Percentiles rank a stretch among this genome's conserved stretches.
Conservation (phyloP, 257 asterid species). For the Solanum appendiculatum region DNA sequence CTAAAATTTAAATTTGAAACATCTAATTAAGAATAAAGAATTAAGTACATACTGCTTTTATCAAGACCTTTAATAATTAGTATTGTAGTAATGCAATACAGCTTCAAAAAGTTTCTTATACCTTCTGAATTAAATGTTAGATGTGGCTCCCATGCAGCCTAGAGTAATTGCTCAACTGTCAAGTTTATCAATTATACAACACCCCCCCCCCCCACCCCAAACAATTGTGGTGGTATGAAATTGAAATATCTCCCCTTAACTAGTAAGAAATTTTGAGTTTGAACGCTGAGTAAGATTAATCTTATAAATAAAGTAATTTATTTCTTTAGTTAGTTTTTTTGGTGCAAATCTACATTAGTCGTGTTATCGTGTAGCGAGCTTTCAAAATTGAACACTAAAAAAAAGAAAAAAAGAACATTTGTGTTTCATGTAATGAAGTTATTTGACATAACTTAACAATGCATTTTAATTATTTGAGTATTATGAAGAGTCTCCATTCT, state of each 20-base stretch:
- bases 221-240: neutral
- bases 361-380: neutral
- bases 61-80: neutral
- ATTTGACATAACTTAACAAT: neutral
- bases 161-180: neutral
- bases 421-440: neutral
- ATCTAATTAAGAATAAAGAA: neutral
- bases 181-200: neutral
- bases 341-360: neutral
- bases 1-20: neutral
- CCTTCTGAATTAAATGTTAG: neutral
- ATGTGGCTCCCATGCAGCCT: neutral
- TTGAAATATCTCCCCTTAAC: neutral
- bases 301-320: rapidly evolving
- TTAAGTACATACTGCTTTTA: neutral
- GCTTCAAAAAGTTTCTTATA: neutral
- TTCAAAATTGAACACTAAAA: neutral
- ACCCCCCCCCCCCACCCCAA: neutral
- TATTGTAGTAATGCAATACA: neutral
- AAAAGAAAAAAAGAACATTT: neutral
- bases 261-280: neutral
- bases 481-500: neutral
- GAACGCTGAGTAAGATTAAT: rapidly evolving
- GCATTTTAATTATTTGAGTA: neutral
- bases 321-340: neutral